These are phyloP conservation scores for Anthoceros angustus DNA, from an alignment of 225 moss, liverwort and hornwort species.

Conservation along the genomic window DNA sequence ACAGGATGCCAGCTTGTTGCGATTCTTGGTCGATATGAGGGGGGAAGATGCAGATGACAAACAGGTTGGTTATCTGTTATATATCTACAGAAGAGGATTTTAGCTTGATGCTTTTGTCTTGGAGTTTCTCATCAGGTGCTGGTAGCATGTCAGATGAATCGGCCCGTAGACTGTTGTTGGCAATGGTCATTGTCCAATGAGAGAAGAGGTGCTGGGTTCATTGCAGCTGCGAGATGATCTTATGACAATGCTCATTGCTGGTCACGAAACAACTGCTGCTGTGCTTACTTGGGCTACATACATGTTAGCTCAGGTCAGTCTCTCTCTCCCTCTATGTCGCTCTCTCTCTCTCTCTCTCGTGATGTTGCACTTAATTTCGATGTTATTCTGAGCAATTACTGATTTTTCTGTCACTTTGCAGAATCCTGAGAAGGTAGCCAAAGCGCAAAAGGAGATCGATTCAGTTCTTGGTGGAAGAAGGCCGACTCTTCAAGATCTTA, in stretches of 20 bases:
- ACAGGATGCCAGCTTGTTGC: conserved; percentile 81
- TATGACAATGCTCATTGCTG: conserved; percentile 99
- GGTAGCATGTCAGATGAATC: too few relatives aligned
- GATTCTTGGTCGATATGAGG: conserved; percentile 97
- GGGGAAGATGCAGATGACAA: conserved; percentile 90
- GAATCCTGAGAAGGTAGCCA: conserved; percentile 72
- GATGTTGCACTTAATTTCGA: too few relatives aligned
- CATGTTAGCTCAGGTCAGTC: conserved; percentile 66
- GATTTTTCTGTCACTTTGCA: conserved; percentile 11
- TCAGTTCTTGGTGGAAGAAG: conserved; percentile 56
- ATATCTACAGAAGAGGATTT: too few relatives aligned
- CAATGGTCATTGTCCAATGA: not conserved
- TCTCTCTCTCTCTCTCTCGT: not conserved
- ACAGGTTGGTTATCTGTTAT: conserved; percentile 32
- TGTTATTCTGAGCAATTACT: too few relatives aligned
- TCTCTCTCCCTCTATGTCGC: conserved; percentile 6
- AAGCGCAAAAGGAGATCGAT: conserved; percentile 92
- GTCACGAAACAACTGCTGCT: conserved; percentile 95
- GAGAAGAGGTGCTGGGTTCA: not conserved
- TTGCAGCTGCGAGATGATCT: conserved; percentile 87
- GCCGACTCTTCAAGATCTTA: conserved; percentile 64
- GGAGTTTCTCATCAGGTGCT: too few relatives aligned
- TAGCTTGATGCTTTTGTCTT: too few relatives aligned
- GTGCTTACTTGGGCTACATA: conserved; percentile 96
- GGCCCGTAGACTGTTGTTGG: not conserved